Evolutionary conservation across 441 rosid genomes (phyloP).

Genomic region (Sinapis alba): DNA sequence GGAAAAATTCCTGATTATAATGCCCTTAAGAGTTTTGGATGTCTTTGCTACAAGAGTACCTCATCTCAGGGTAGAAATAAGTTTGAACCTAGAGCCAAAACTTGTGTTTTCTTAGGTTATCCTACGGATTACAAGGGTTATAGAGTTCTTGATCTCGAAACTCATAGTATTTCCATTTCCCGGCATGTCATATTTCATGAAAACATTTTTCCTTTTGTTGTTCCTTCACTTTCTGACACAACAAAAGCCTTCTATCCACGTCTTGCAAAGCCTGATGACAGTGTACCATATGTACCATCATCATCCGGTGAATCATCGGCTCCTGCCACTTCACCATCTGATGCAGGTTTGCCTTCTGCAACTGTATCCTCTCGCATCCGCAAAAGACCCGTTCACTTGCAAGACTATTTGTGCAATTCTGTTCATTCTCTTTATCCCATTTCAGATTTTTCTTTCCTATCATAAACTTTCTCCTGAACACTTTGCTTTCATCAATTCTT

Average conservation of each 20-base stretch:
- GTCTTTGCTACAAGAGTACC: neutral
- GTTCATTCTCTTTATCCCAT: neutral
- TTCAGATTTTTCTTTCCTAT: neutral
- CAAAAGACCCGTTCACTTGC: neutral
- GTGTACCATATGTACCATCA: neutral
- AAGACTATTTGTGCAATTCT: neutral
- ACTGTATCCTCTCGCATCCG: neutral
- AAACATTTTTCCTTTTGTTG: neutral
- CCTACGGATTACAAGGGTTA: neutral
- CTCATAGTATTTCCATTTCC: neutral
- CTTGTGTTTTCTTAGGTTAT: neutral
- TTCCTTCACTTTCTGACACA: neutral
- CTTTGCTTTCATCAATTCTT: neutral
- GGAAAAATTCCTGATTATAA: neutral
- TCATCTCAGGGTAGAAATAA: neutral
- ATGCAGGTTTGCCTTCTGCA: neutral
- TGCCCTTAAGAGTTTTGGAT: neutral
- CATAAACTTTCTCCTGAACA: neutral
- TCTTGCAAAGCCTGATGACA: neutral
- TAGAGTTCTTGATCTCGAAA: neutral
- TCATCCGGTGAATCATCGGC: neutral
- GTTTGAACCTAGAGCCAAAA: neutral
- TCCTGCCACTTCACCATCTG: neutral
- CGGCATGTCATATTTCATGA: neutral
- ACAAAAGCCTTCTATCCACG: neutral